phyloP scores from a whole-genome alignment of 1,284 basidiomycete species.

The Rhodotorula glutinis region DNA sequence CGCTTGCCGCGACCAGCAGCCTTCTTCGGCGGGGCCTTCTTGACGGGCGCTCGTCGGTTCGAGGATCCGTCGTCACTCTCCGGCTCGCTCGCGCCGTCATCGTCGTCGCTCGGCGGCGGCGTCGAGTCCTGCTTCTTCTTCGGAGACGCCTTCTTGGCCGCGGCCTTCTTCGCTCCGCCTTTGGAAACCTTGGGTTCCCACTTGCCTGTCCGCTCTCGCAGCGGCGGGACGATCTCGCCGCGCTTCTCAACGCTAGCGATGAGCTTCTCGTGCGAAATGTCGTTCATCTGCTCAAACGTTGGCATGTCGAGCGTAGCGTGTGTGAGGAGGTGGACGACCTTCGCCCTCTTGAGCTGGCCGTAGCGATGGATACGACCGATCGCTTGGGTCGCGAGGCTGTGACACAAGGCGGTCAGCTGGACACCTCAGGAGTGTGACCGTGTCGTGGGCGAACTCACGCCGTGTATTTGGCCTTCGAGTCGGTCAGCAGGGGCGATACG shows the following conservation, averaged over 20 bases:
- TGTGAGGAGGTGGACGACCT: conserved; percentile 76
- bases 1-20: not conserved
- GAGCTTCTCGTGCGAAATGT: conserved; percentile 3
- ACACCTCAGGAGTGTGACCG: accelerated
- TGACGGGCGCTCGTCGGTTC: not conserved
- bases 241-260: not conserved
- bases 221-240: conserved; percentile 14
- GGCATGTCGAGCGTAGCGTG: conserved; percentile 80
- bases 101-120: not conserved
- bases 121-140: not conserved
- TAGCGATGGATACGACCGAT: conserved; percentile 72
- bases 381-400: conserved; percentile 63
- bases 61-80: not conserved
- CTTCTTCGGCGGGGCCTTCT: not conserved
- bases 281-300: conserved; percentile 55
- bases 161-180: not conserved
- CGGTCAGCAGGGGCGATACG: conserved; percentile 79
- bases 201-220: not conserved
- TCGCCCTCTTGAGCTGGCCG: conserved; percentile 75
- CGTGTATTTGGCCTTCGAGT: conserved; percentile 70
- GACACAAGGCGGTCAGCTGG: not conserved
- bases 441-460: too few species aligned
- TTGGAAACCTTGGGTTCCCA: conserved; percentile 9
- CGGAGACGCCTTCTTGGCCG: conserved; percentile 1
- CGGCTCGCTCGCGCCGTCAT: not conserved